A percentile compares a stretch with the other conserved stretches of the same genome.
These are phyloP conservation scores for Boletus mariae DNA, from an alignment of 1,284 basidiomycete genomes.

Conservation along the genomic window DNA sequence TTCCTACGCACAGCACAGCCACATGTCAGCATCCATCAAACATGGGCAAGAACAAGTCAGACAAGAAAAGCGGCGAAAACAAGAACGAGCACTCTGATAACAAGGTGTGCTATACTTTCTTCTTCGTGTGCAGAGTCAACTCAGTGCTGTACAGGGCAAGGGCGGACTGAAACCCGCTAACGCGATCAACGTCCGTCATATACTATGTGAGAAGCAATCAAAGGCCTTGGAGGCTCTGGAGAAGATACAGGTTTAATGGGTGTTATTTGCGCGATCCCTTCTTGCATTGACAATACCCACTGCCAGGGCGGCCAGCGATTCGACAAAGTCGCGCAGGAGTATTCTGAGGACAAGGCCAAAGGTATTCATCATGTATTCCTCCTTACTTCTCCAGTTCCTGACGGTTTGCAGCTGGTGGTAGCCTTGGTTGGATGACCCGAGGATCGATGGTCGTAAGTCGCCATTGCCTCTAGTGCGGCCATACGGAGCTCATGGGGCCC, in stretches of 20 bases:
- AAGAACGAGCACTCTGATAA: slow-evolving; percentile 28
- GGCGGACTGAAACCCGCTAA: slow-evolving; percentile 67
- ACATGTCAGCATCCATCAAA: background rate
- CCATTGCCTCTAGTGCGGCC: background rate
- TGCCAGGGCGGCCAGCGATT: slow-evolving; percentile 67
- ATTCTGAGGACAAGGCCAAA: slow-evolving; percentile 87
- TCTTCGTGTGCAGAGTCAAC: background rate
- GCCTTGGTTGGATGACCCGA: slow-evolving; percentile 79
- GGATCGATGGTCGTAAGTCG: slow-evolving; percentile 70
- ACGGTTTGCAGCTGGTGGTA: slow-evolving; percentile 63
- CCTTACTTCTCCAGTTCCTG: slow-evolving; percentile 3
- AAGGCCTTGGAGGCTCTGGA: slow-evolving; percentile 71
- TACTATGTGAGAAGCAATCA: slow-evolving; percentile 83
- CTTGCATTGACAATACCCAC: slow-evolving; percentile 3
- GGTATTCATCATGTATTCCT: slow-evolving; percentile 35
- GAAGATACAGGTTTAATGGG: slow-evolving; percentile 60
- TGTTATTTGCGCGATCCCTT: background rate
- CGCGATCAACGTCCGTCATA: slow-evolving; percentile 79
- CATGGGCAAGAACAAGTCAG: slow-evolving; percentile 51
- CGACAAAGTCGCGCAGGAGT: slow-evolving; percentile 83
- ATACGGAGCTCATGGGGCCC: background rate
- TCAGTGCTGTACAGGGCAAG: slow-evolving; percentile 41
- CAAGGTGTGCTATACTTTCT: slow-evolving; percentile 24
- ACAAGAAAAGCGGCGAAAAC: slow-evolving; percentile 25
- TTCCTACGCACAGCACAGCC: slow-evolving; percentile 9